Percentiles rank a stretch among this genome's conserved stretches.
Conservation (phyloP, 1,284 basidiomycete genomes). For the Fomes fomentarius region DNA sequence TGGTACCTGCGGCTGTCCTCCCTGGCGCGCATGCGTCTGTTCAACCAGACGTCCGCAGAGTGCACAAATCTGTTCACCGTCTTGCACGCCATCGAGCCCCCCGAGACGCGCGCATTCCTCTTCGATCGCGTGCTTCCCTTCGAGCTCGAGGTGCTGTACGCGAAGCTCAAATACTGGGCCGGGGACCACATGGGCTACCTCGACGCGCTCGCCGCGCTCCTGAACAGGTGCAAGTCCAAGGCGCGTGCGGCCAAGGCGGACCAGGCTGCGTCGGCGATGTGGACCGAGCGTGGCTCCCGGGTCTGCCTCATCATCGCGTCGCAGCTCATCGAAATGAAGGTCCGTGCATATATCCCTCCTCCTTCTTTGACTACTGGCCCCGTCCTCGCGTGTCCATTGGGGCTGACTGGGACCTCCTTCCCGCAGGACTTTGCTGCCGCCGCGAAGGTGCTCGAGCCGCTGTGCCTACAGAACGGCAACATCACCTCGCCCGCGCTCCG, state of each 20-base stretch:
- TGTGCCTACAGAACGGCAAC: slow-evolving; percentile 47
- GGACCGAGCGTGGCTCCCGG: slow-evolving; percentile 76
- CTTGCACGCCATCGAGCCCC: slow-evolving; percentile 59
- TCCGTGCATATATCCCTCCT: slow-evolving; percentile 5
- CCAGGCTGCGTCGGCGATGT: slow-evolving; percentile 60
- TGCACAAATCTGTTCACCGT: slow-evolving; percentile 79
- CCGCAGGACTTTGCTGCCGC: slow-evolving; percentile 73
- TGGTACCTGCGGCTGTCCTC: slow-evolving; percentile 82
- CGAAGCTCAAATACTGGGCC: slow-evolving; percentile 73
- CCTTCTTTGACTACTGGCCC: neutral
- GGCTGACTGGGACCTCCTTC: neutral
- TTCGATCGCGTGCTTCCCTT: slow-evolving; percentile 72
- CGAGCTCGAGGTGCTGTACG: slow-evolving; percentile 77
- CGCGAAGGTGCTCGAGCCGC: slow-evolving; percentile 60
- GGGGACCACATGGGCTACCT: slow-evolving; percentile 77
- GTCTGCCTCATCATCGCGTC: slow-evolving; percentile 73
- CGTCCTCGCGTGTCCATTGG: too few species aligned
- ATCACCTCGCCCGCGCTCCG: slow-evolving; percentile 55
- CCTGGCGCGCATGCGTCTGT: slow-evolving; percentile 76
- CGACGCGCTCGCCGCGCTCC: slow-evolving; percentile 76
- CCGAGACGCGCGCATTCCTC: slow-evolving; percentile 50
- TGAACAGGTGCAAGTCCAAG: slow-evolving; percentile 73
- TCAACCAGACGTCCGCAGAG: slow-evolving; percentile 81
- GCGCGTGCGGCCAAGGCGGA: slow-evolving; percentile 49
- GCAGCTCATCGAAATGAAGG: slow-evolving; percentile 67